Evolutionary conservation across 2,329 filamentous ascomycete genomes (phyloP), one percentile per base, ranked within the genome.

Genomic region (Neopestalotiopsis sp.): DNA sequence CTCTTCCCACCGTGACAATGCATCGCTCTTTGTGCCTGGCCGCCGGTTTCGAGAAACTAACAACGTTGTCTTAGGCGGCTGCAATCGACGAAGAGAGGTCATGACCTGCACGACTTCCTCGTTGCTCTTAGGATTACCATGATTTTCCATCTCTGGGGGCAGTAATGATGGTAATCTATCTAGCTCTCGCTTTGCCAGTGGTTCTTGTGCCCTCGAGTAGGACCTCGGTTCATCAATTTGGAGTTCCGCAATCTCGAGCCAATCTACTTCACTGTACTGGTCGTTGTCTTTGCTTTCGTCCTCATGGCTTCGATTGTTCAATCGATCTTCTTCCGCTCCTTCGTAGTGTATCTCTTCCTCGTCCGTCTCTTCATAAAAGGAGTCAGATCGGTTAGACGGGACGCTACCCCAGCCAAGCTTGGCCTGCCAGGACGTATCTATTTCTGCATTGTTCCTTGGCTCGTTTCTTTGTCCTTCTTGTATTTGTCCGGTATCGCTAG

Each of bases 231-330:
- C n/a, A 20, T 38, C 34, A 53, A 53, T 53, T 53, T 62, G 59
- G 20, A 62, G 59, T 20, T 62, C 59, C 14, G 59, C 59, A 17
- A 62, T 38, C 30, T 20, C 32, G n/a, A 62, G n/a, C 59, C 59
- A 62, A 34, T 62, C 59, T 14, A 62, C 59, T 20, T 34, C 30
- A 17, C 32, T 20, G 45, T 53, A 24, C 9, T 53, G 14, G 7
- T n/a, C 45, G 5, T 53, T 20, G 45, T 2, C 45, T 53, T 53
- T 14, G 45, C 9, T 17, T 9, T 53, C 17, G 7, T 53, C 45
- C 14, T 49, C 34, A 7, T 7, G 5, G 10, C 34, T 10, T 38
- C 5, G 6, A 9, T 2, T 10, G 10, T 38, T 38, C 10, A 7
- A 6, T 10, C 2, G 6, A 10, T 38, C 45, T 24, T 24, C 45